These are phyloP conservation scores for Aulographum hederae DNA, from an alignment of 2,329 filamentous ascomycete genomes.

Conservation along the genomic window DNA sequence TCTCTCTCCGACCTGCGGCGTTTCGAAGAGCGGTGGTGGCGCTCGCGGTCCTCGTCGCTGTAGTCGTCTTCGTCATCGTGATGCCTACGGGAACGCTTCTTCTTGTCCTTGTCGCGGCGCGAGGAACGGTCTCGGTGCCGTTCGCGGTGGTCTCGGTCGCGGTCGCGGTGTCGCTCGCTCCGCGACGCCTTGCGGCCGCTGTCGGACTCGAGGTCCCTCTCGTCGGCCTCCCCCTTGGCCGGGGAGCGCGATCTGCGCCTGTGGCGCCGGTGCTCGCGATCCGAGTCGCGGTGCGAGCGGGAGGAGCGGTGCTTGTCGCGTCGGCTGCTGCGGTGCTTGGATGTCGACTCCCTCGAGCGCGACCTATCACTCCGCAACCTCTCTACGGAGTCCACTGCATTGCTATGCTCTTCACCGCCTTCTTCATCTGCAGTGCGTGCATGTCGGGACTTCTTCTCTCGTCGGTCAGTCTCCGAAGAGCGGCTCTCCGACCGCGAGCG, in stretches of 20 bases:
- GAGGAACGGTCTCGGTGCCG: slow-evolving; percentile 19
- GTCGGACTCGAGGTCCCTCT: slow-evolving; percentile 18
- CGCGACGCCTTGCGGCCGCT: slow-evolving; percentile 11
- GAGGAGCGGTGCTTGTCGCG: slow-evolving; percentile 23
- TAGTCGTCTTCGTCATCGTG: too few species aligned
- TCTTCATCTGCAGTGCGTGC: too few species aligned
- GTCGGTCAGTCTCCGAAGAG: too few species aligned
- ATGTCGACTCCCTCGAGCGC: slow-evolving; percentile 2
- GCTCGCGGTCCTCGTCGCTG: slow-evolving; percentile 16
- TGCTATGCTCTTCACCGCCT: too few species aligned
- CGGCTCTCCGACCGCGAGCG: too few species aligned
- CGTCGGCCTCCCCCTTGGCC: slow-evolving; percentile 3
- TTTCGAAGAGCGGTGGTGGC: slow-evolving; percentile 20
- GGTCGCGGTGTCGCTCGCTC: slow-evolving; percentile 14
- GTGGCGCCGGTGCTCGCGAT: slow-evolving; percentile 24
- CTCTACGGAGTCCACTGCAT: too few species aligned
- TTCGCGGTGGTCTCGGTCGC: slow-evolving; percentile 28
- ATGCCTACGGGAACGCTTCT: slow-evolving; percentile 19
- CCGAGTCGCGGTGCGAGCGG: slow-evolving; percentile 26
- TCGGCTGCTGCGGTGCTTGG: slow-evolving; percentile 16
- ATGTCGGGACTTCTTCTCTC: too few species aligned
- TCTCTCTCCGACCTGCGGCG: slow-evolving; percentile 20
- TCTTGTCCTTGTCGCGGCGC: slow-evolving; percentile 32
- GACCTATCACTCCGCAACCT: too few species aligned
- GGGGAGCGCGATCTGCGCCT: slow-evolving; percentile 21